These are phyloP conservation scores for Cylindricascospora bacillispora DNA, from an alignment of 1,139 yeast species.

Conservation along the genomic window DNA sequence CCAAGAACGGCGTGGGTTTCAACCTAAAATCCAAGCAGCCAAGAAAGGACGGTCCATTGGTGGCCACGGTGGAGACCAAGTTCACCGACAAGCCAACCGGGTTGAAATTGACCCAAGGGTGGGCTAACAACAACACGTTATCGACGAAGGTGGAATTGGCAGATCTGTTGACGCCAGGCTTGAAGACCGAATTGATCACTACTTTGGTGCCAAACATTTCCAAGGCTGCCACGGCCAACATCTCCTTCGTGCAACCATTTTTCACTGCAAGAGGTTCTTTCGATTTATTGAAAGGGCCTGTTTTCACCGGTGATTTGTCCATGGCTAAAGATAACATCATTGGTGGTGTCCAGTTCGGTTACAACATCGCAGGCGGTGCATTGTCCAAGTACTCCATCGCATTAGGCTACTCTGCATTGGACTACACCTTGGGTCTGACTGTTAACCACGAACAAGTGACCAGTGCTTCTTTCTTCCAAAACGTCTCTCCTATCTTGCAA, in stretches of 20 bases:
- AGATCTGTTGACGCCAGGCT: slow-evolving; percentile 80
- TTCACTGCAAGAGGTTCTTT: slow-evolving; percentile 92
- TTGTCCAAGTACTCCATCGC: slow-evolving; percentile 92
- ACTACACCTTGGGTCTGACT: slow-evolving; percentile 78
- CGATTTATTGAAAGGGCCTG: slow-evolving; percentile 91
- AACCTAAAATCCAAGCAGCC: slow-evolving; percentile 88
- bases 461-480: slow-evolving; percentile 96
- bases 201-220: slow-evolving; percentile 80
- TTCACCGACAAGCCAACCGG: slow-evolving; percentile 91
- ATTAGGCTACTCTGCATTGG: slow-evolving; percentile 82
- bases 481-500: slow-evolving; percentile 79
- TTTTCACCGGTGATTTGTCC: slow-evolving; percentile 88
- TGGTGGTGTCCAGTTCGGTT: slow-evolving; percentile 94
- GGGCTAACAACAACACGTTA: slow-evolving; percentile 89
- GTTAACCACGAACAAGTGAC: slow-evolving; percentile 81
- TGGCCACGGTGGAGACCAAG: slow-evolving; percentile 87
- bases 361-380: slow-evolving; percentile 86
- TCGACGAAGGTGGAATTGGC: slow-evolving; percentile 89
- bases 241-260: slow-evolving; percentile 85
- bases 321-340: slow-evolving; percentile 81
- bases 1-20: slow-evolving; percentile 95
- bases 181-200: slow-evolving; percentile 87
- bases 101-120: slow-evolving; percentile 89
- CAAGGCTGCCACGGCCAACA: slow-evolving; percentile 82
- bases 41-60: slow-evolving; percentile 62